Percentiles rank a stretch among this genome's conserved stretches.
Evolutionary conservation across 768 basidiomycete genomes (phyloP).

Genomic region (Lactifluus echinatus): DNA sequence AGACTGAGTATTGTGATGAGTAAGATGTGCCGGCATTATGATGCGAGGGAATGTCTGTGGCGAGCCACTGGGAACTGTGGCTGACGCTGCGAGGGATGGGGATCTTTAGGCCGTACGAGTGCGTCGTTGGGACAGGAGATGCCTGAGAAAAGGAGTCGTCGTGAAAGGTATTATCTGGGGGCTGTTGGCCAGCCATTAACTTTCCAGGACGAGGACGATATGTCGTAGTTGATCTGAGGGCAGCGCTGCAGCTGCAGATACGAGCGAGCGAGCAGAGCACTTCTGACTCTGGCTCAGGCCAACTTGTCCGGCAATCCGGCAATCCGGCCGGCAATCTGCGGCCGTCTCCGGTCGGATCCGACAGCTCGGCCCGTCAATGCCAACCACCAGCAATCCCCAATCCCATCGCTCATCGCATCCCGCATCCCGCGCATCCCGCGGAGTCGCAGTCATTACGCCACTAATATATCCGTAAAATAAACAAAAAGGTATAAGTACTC

Average conservation of each 20-base stretch:
- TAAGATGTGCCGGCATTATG: constrained; percentile 67
- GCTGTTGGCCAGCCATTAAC: constrained; percentile 8
- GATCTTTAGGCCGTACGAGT: constrained; percentile 6
- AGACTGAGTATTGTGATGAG: constrained; percentile 35
- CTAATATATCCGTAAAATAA: background rate
- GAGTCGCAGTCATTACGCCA: background rate
- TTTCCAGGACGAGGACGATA: background rate
- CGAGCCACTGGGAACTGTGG: constrained; percentile 51
- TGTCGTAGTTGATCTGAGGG: background rate
- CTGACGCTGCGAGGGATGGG: constrained; percentile 38
- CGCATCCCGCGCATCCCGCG: too few species aligned
- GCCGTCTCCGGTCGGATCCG: too few species aligned
- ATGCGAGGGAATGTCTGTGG: constrained; percentile 49
- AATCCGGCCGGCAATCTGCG: too few species aligned
- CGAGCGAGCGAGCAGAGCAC: too few species aligned
- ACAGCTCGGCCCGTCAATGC: too few species aligned
- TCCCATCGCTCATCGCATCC: too few species aligned
- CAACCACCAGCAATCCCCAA: too few species aligned
- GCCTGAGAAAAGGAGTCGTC: background rate
- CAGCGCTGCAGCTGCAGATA: too few species aligned
- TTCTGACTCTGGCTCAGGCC: too few species aligned
- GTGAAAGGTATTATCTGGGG: background rate
- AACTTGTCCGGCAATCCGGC: background rate
- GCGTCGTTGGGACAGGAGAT: constrained; percentile 21
- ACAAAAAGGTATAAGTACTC: constrained; percentile 3